Evolutionary conservation across 768 basidiomycete species (phyloP).

Genomic region (Trametes coccinea): DNA sequence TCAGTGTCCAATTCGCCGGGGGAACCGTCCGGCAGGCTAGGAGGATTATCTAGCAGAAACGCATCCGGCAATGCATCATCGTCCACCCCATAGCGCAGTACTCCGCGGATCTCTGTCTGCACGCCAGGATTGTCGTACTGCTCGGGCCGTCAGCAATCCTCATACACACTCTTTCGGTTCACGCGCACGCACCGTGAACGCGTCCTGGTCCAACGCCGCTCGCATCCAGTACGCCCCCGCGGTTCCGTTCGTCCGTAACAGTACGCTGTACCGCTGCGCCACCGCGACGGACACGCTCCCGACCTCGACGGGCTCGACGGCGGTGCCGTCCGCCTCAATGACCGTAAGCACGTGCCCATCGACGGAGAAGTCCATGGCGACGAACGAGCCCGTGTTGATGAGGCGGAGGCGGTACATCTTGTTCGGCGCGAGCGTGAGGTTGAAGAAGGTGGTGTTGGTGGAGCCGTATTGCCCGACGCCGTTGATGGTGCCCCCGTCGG

Average conservation of each 20-base stretch:
- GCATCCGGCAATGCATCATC: conserved; percentile 15
- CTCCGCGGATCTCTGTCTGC: conserved; percentile 24
- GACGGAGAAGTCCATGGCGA: conserved; percentile 45
- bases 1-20: conserved; percentile 17
- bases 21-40: conserved; percentile 10
- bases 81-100: conserved; percentile 24
- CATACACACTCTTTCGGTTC: not conserved
- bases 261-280: conserved; percentile 53
- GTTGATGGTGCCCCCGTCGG: conserved; percentile 37
- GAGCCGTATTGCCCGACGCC: conserved; percentile 36
- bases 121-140: conserved; percentile 26
- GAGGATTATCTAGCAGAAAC: conserved; percentile 22
- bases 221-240: conserved; percentile 41
- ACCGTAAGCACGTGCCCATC: conserved; percentile 48
- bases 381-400: conserved; percentile 49
- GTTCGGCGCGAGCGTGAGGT: conserved; percentile 37
- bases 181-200: conserved; percentile 29
- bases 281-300: conserved; percentile 43
- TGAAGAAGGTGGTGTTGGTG: conserved; percentile 18
- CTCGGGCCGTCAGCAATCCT: not conserved
- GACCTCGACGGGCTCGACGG: conserved; percentile 40
- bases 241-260: conserved; percentile 44
- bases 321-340: conserved; percentile 50
- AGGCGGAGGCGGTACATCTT: conserved; percentile 47
- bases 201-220: conserved; percentile 38